Conservation (phyloP, 2,329 filamentous ascomycete genomes). For the Mycosphaerella sp. region DNA sequence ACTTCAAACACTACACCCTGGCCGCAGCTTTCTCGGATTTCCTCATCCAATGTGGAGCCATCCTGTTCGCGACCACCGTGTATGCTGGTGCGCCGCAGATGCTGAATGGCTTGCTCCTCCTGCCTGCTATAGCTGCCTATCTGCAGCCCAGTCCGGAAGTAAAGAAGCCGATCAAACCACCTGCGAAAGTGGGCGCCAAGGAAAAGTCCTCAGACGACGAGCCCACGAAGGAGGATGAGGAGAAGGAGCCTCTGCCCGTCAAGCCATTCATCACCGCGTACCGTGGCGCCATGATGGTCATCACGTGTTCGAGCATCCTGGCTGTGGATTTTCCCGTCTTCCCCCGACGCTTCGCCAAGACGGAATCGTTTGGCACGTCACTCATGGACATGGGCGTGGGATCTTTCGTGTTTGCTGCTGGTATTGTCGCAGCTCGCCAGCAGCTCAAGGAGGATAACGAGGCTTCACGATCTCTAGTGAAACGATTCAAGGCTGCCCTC, state of each 20-base stretch:
- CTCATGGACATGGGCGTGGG: conserved; percentile 97
- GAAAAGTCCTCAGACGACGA: conserved; percentile 22
- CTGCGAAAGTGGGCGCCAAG: conserved; percentile 18
- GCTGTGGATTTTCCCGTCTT: conserved; percentile 94
- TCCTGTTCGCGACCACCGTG: conserved; percentile 78
- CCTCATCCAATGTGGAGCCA: conserved; percentile 73
- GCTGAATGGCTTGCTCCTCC: conserved; percentile 66
- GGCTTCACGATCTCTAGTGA: conserved; percentile 44
- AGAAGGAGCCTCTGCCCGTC: conserved; percentile 56
- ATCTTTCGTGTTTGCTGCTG: conserved; percentile 92
- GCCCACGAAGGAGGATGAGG: conserved; percentile 10
- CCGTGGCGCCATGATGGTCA: conserved; percentile 82
- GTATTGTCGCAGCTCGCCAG: conserved; percentile 79
- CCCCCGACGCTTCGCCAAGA: conserved; percentile 90
- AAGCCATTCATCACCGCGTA: conserved; percentile 93
- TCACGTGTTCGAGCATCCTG: conserved; percentile 87
- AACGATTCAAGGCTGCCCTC: conserved; percentile 59
- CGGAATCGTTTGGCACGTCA: conserved; percentile 99
- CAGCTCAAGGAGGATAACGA: conserved; percentile 57
- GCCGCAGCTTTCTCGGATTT: conserved; percentile 72
- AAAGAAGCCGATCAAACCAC: conserved; percentile 24
- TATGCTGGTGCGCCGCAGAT: conserved; percentile 71
- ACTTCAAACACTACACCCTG: conserved; percentile 70
- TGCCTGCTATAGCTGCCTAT: conserved; percentile 52
- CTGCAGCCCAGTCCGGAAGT: conserved; percentile 43